phyloP scores from a whole-genome alignment of 306 rosid species.

The Hippophae tibetana region DNA sequence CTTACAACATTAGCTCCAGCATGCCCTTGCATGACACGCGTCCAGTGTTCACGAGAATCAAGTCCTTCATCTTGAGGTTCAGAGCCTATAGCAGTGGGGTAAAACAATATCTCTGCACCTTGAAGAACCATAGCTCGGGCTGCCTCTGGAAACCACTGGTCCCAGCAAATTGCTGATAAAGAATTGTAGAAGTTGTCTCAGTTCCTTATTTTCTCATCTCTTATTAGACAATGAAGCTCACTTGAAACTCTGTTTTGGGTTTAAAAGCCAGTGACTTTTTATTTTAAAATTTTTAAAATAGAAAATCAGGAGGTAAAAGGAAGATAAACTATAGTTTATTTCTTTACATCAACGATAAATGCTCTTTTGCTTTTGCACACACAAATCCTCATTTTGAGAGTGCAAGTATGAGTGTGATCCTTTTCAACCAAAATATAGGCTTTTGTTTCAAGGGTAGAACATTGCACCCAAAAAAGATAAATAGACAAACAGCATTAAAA shows the following conservation, averaged over 20 bases:
- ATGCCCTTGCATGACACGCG: constrained; percentile 95
- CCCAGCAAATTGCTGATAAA: constrained; percentile 89
- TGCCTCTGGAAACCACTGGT: constrained; percentile 99
- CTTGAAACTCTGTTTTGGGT: background rate
- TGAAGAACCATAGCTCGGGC: constrained; percentile 94
- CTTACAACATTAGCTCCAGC: constrained; percentile 89
- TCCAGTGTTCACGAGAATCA: constrained; percentile 91
- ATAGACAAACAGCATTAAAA: constrained; percentile 6
- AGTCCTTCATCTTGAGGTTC: constrained; percentile 83
- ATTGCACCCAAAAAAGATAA: background rate
- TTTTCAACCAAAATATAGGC: too few species aligned
- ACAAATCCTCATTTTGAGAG: too few species aligned
- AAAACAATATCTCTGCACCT: constrained; percentile 92
- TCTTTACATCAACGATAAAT: too few species aligned
- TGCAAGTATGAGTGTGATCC: too few species aligned
- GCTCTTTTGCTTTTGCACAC: too few species aligned
- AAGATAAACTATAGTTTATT: too few species aligned
- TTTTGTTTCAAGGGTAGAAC: background rate
- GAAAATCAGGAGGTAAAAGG: too few species aligned
- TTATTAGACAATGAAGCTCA: constrained; percentile 5
- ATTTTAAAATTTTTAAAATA: too few species aligned
- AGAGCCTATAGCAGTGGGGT: constrained; percentile 95
- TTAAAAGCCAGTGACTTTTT: too few species aligned
- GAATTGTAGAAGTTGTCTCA: constrained; percentile 20
- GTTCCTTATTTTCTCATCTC: constrained; percentile 8